Evolutionary conservation across 805 yeast species (phyloP), one percentile per base, ranked within the genome.

Genomic region (Teunomyces kruisii): DNA sequence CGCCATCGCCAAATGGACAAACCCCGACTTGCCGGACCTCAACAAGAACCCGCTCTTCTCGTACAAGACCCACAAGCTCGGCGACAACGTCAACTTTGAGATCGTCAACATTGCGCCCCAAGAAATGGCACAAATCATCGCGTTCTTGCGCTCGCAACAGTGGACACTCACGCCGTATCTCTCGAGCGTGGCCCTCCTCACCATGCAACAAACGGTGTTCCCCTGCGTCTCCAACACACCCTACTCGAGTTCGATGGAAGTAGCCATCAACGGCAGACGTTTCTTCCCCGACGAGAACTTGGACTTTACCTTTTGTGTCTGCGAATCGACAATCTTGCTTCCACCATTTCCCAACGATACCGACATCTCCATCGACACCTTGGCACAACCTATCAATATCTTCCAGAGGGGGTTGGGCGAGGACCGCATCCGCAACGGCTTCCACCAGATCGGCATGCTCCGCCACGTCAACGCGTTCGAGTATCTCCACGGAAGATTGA

Each of bases 101-200:
- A 37, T 28, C 16, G 14, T 37, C 12, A 16, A 39, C 27, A 19
- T 39, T 14, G 28, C 27, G 6, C 47, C 59, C 1, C 41, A 26
- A 5, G 48, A 54, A 37, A 42, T 51, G 7, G 32, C 27, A 4
- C n/a, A 19, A 3, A 43, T 59, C 12, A 36, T 53, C 3, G 15
- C 19, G 8, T 52, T 37, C 15, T 39, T 58, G 56, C 28, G 52
- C 50, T 28, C 31, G 31, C 27, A 48, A 54, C 19, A 43, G 42
- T 2, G 24, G 9, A 58, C 63, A 3, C 39, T 62, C 19, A 62
- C 64, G 1, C 56, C 65, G 7, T 54, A 42, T 39, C 37, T 58
- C 4, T 41, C 51, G 3, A 42, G 51, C 1, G 37, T 55, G n/a
- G 56, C 54, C 7, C 17, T 49, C 24, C 48, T 49, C 9, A 42